Evolutionary conservation across 192 early-diverging fungal genomes (phyloP).

Genomic region (Entomortierella chlamydospora): DNA sequence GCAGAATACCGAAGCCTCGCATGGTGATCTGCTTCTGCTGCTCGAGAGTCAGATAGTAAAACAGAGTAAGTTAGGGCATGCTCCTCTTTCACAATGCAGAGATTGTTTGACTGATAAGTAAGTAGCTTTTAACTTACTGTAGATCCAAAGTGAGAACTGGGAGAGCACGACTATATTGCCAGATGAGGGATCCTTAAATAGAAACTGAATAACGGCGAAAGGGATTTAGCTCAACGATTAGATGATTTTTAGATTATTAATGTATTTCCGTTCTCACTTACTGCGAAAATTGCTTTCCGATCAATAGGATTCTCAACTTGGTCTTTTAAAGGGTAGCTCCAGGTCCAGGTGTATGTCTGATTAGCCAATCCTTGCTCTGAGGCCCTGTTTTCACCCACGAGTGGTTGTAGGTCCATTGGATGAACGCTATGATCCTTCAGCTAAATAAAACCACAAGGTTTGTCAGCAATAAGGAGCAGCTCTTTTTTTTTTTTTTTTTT

Average conservation of each 20-base stretch:
- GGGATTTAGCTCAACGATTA: no score
- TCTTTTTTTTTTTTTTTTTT: background rate
- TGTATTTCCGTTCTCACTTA: slow-evolving; percentile 13
- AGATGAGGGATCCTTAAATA: slow-evolving; percentile 7
- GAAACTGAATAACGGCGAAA: slow-evolving; percentile 7
- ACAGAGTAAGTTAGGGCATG: background rate
- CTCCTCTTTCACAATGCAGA: no score
- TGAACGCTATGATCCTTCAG: slow-evolving; percentile 15
- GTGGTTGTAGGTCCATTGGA: background rate
- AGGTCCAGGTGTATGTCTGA: slow-evolving; percentile 14
- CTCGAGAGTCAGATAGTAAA: background rate
- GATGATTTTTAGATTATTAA: no score
- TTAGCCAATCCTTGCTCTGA: background rate
- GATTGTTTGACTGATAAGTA: background rate
- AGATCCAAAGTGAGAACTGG: slow-evolving; percentile 39
- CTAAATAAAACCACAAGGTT: slow-evolving; percentile 7
- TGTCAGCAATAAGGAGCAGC: background rate
- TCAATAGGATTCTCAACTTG: slow-evolving; percentile 6
- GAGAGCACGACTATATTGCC: slow-evolving; percentile 17
- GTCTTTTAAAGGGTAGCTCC: slow-evolving; percentile 17
- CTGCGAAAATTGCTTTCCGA: slow-evolving; percentile 39
- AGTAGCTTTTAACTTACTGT: slow-evolving; percentile 15
- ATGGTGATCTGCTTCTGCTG: background rate
- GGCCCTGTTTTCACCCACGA: background rate
- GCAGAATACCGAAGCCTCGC: background rate